A percentile compares a stretch with the other conserved stretches of the same genome.
phyloP scores from a whole-genome alignment of 2,329 filamentous ascomycete species.

The Cyanodermella asteris region DNA sequence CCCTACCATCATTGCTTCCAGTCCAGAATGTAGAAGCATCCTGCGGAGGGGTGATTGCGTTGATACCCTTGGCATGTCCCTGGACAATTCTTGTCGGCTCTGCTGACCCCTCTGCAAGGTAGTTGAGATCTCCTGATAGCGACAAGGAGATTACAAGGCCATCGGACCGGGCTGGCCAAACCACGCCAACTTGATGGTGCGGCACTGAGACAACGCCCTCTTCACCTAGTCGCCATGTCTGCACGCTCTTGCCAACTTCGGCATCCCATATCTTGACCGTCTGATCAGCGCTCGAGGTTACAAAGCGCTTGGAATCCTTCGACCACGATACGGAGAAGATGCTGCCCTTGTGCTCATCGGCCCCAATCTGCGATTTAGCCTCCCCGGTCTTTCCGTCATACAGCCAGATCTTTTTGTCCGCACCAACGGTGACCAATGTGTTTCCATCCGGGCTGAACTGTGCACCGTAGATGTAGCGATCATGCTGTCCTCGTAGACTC shows the following conservation, averaged over 20 bases:
- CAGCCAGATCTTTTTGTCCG: slow-evolving; percentile 79
- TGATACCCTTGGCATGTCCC: slow-evolving; percentile 83
- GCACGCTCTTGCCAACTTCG: slow-evolving; percentile 51
- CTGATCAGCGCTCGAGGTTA: slow-evolving; percentile 82
- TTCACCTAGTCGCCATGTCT: slow-evolving; percentile 68
- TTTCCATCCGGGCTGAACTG: slow-evolving; percentile 79
- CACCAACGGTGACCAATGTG: slow-evolving; percentile 65
- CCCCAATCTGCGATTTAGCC: slow-evolving; percentile 44
- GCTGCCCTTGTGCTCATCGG: slow-evolving; percentile 69
- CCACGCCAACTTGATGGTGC: slow-evolving; percentile 85
- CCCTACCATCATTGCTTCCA: slow-evolving; percentile 75
- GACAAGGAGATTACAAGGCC: slow-evolving; percentile 78
- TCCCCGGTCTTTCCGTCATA: slow-evolving; percentile 95
- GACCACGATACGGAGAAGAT: slow-evolving; percentile 88
- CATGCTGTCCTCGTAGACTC: slow-evolving; percentile 59
- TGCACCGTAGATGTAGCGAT: slow-evolving; percentile 70
- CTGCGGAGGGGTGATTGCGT: slow-evolving; percentile 41
- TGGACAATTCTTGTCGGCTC: slow-evolving; percentile 52
- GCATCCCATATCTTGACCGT: slow-evolving; percentile 89
- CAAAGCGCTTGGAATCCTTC: slow-evolving; percentile 63
- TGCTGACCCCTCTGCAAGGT: slow-evolving; percentile 50
- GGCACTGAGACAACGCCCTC: slow-evolving; percentile 49
- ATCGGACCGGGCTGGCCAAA: slow-evolving; percentile 66
- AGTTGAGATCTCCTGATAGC: slow-evolving; percentile 73
- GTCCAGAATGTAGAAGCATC: slow-evolving; percentile 48